A percentile compares a stretch with the other conserved stretches of the same genome.
Conservation (phyloP, 2,329 filamentous ascomycete genomes). For the Teratosphaeria epicoccoides region DNA sequence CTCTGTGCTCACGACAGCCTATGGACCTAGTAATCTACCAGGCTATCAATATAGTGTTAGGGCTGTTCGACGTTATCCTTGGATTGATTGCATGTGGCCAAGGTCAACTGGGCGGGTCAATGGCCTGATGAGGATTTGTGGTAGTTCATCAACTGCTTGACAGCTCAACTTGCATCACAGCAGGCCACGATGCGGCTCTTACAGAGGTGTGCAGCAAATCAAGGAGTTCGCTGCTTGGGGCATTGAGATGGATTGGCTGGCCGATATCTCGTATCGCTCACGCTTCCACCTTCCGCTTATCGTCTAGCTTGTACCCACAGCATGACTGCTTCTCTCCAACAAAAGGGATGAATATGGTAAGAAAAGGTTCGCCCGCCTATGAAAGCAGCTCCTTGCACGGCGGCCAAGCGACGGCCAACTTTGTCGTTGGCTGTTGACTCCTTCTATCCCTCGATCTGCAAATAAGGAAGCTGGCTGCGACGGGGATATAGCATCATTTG, state of each 20-base stretch:
- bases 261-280: background rate
- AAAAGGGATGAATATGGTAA: background rate
- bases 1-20: no score
- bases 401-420: background rate
- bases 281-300: background rate
- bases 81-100: no score
- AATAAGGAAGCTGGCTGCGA: background rate
- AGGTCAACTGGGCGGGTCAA: no score
- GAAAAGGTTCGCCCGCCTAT: background rate
- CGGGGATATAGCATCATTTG: background rate
- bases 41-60: no score
- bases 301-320: background rate
- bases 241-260: background rate
- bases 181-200: no score
- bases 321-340: background rate
- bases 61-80: no score
- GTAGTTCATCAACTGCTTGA: no score
- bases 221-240: no score
- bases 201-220: background rate
- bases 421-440: background rate
- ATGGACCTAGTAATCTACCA: no score
- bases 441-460: background rate
- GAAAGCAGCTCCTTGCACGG: background rate
- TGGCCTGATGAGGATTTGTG: no score
- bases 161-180: no score